These are phyloP conservation scores for Aspergillus cejpii DNA, from an alignment of 2,329 filamentous ascomycete species.

Conservation along the genomic window DNA sequence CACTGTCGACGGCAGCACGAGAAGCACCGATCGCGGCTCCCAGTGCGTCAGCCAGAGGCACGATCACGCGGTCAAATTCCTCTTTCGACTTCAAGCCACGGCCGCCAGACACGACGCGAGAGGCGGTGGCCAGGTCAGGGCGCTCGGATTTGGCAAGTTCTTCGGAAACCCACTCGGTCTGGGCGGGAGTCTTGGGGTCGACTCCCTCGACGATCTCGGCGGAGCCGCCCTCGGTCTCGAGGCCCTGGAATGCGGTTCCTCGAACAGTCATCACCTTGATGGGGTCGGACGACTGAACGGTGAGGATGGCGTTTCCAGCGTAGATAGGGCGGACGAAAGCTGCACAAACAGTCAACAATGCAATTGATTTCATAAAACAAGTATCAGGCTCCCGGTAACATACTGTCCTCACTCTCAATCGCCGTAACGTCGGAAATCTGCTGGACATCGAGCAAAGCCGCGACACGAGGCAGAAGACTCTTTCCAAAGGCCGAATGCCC, in stretches of 20 bases:
- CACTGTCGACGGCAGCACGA: constrained; percentile 89
- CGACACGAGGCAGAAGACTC: constrained; percentile 83
- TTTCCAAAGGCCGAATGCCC: constrained; percentile 96
- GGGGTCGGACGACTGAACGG: constrained; percentile 79
- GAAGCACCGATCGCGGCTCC: constrained; percentile 95
- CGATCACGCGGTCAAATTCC: constrained; percentile 89
- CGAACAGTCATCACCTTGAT: constrained; percentile 89
- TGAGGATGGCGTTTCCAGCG: constrained; percentile 93
- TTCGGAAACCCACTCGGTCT: constrained; percentile 88
- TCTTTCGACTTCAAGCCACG: constrained; percentile 96
- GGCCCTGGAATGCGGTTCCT: constrained; percentile 80
- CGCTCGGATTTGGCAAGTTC: constrained; percentile 88
- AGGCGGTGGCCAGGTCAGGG: constrained; percentile 84
- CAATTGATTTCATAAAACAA: constrained; percentile 15
- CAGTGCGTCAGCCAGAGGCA: constrained; percentile 83
- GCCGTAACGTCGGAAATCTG: constrained; percentile 87
- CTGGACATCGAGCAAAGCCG: constrained; percentile 84
- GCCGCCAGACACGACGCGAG: constrained; percentile 84
- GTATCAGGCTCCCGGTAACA: constrained; percentile 20
- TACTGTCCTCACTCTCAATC: constrained; percentile 80
- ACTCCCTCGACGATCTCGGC: constrained; percentile 72
- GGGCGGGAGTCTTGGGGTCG: constrained; percentile 68
- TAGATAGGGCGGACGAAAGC: constrained; percentile 95
- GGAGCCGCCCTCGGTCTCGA: constrained; percentile 63
- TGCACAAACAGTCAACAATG: constrained; percentile 26